A percentile compares a stretch with the other conserved stretches of the same genome.
These are phyloP conservation scores for Barnettozyma sucrosica DNA, from an alignment of 805 yeast genomes.

Conservation along the genomic window DNA sequence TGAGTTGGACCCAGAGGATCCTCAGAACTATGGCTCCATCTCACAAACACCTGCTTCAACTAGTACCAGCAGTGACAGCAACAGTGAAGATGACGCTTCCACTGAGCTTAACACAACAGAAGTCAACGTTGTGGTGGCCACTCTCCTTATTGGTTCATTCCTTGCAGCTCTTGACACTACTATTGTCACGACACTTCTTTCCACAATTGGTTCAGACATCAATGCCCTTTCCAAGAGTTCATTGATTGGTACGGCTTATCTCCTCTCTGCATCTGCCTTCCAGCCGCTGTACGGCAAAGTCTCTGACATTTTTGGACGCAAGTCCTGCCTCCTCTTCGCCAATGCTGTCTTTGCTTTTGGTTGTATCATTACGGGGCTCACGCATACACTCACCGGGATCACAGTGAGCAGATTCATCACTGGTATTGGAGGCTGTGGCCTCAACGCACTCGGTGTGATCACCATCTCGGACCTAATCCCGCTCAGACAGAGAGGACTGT, in stretches of 20 bases:
- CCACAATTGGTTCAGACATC: slow-evolving; percentile 60
- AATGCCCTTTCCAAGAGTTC: slow-evolving; percentile 55
- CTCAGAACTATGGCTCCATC: slow-evolving; percentile 9
- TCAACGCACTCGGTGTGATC: slow-evolving; percentile 64
- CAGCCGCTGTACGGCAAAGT: slow-evolving; percentile 63
- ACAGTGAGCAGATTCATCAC: slow-evolving; percentile 59
- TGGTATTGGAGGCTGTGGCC: slow-evolving; percentile 88
- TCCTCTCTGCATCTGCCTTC: slow-evolving; percentile 57
- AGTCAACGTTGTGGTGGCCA: slow-evolving; percentile 26
- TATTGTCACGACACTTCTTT: slow-evolving; percentile 54
- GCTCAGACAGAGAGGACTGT: slow-evolving; percentile 67
- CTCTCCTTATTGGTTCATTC: slow-evolving; percentile 40
- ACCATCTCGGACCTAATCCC: slow-evolving; percentile 73
- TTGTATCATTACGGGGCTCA: slow-evolving; percentile 34
- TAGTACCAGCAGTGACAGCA: background rate
- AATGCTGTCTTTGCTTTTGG: slow-evolving; percentile 37
- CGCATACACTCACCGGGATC: slow-evolving; percentile 24
- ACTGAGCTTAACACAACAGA: background rate
- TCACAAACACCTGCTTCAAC: background rate
- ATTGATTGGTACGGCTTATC: slow-evolving; percentile 63
- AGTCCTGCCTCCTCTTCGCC: slow-evolving; percentile 34
- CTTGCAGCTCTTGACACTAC: slow-evolving; percentile 61
- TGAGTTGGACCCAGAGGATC: slow-evolving; percentile 1
- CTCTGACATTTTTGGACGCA: slow-evolving; percentile 62
- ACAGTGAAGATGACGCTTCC: background rate